Base-by-base conservation (phyloP, 208 protist genomes). In the Novymonas esmeraldas region DNA sequence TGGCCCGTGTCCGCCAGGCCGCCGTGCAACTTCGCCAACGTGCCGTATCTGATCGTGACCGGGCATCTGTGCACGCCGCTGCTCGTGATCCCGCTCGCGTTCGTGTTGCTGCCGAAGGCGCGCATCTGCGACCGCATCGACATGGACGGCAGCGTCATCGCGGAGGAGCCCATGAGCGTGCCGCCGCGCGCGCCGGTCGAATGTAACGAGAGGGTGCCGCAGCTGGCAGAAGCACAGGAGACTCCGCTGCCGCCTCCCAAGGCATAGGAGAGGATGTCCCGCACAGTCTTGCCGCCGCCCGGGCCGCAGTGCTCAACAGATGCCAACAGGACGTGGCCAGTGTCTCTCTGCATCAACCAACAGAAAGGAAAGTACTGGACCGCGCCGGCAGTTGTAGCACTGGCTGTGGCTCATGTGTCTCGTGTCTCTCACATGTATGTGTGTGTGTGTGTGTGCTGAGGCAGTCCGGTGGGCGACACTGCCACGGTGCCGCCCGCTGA, bases 1-100 rank as follows among this genome's bases (percentile, higher is more conserved):
- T 82, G 74, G 78, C 80, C 74, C 16, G 78, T 92, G 29, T 49
- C 68, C 14, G 29, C 60, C 33, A 68, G 13, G 20, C 55, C 62
- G 28, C 74, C 79, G 16, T 95, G 89, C 73, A 69, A 93, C 67
- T 95, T 89, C 70, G 73, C 16, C 67, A 88, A 91, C 55, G 64
- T 90, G 42, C 73, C 51, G 28, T 79, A 55, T 54, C 64, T 95
- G 26, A 72, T 95, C 52, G 58, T 92, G 55, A 56, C 87, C 1
- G 82, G 84, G 50, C 86, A 93, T 70, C 68, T 89, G 38, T 33
- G 78, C 24, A 57, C 74, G n/a, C 89, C 86, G 18, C 54, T 92
- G 45, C 48, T 91, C 26, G 59, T 65, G 46, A 79, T 95, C 24
- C 84, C 86, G 3, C 64, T 90, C 13, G 76, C 78, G 28, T 92